Conservation (phyloP, 1,284 basidiomycete species). For the Sparassis latifolia region DNA sequence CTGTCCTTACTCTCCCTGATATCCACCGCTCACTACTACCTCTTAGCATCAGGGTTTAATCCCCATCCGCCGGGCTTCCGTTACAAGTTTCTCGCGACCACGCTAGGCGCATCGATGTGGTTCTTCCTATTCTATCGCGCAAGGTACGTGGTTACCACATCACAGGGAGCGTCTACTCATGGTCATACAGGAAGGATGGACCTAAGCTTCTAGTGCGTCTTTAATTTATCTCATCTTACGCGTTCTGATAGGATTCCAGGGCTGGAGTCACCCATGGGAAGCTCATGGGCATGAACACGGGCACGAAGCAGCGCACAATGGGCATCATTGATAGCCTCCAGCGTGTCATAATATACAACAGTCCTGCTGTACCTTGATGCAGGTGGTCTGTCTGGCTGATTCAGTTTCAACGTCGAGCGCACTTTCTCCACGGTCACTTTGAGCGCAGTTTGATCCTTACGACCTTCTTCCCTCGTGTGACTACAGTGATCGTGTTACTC, state of each 20-base stretch:
- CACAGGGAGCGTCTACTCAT: not conserved
- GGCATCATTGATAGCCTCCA: conserved; percentile 32
- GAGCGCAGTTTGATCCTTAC: too few relatives aligned
- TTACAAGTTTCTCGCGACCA: conserved; percentile 77
- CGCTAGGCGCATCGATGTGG: conserved; percentile 90
- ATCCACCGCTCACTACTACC: conserved; percentile 4
- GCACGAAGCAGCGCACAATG: conserved; percentile 27
- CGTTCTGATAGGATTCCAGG: conserved; percentile 25
- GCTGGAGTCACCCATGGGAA: conserved; percentile 51
- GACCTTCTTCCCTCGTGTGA: too few relatives aligned
- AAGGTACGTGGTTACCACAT: conserved; percentile 50
- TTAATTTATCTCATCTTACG: not conserved
- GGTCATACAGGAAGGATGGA: conserved; percentile 55
- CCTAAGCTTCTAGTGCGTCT: conserved; percentile 59
- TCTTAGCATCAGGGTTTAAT: conserved; percentile 58
- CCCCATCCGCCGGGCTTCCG: conserved; percentile 77
- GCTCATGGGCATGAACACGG: conserved; percentile 53
- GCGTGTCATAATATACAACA: too few relatives aligned
- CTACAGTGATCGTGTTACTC: too few relatives aligned
- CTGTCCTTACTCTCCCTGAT: conserved; percentile 3
- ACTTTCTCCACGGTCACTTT: too few relatives aligned
- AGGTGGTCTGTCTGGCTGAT: too few relatives aligned
- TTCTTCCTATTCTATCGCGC: conserved; percentile 97
- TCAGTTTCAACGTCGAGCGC: too few relatives aligned
- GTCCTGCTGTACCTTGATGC: too few relatives aligned